Evolutionary conservation across 306 rosid genomes (phyloP).

Genomic region (Psophocarpus tetragonolobus): DNA sequence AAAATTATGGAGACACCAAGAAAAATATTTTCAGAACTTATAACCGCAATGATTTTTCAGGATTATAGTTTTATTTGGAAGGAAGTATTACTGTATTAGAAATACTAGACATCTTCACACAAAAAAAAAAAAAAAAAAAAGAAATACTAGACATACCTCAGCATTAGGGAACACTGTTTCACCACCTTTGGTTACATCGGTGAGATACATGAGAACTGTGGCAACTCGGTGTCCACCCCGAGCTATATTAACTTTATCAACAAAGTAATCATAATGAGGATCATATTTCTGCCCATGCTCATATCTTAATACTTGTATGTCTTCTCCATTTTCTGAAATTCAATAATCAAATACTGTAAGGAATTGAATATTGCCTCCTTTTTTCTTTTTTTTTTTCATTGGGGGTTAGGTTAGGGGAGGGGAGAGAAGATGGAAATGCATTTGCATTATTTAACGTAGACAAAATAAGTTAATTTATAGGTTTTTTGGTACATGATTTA

Average conservation of each 20-base stretch:
- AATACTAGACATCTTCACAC: conserved; percentile 44
- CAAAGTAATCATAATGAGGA: conserved; percentile 86
- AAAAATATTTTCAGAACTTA: conserved; percentile 3
- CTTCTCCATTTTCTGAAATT: conserved; percentile 92
- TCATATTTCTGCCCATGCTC: conserved; percentile 95
- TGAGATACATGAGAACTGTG: conserved; percentile 95
- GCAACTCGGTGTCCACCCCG: conserved; percentile 92
- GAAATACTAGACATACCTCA: conserved; percentile 63
- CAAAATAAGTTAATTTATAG: background rate
- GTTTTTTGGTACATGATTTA: conserved; percentile 7
- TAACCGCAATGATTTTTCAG: background rate
- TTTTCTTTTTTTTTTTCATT: background rate
- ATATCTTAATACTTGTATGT: conserved; percentile 91
- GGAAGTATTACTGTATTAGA: too few relatives aligned
- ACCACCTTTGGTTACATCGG: conserved; percentile 77
- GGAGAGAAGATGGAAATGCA: conserved; percentile 17
- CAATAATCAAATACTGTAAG: conserved; percentile 32
- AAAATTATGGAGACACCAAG: background rate
- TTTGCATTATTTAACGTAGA: conserved; percentile 8
- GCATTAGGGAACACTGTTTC: conserved; percentile 95
- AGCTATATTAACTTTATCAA: conserved; percentile 86
- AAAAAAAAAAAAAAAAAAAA: too few relatives aligned
- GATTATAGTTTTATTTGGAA: background rate
- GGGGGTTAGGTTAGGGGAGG: background rate
- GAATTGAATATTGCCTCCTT: conserved; percentile 20